Base-by-base conservation (phyloP, 352 stramenopile genomes). In the Bremia lactucae region DNA sequence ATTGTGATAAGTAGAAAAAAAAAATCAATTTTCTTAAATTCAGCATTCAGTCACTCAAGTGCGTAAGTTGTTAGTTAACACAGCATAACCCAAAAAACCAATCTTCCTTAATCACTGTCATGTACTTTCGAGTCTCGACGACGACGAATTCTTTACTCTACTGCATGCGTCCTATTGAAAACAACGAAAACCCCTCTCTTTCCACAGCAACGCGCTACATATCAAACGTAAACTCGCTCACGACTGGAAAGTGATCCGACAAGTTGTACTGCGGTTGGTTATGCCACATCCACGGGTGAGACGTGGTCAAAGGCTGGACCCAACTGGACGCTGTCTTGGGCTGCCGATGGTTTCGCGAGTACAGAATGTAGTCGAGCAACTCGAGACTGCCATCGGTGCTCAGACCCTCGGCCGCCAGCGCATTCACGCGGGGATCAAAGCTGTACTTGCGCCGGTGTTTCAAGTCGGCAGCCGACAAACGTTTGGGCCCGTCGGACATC, bases 351-450 rank as follows among this genome's bases (percentile, higher is more conserved):
- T 36, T 50, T 7, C 55, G 59, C 16, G 71, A 85, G 46, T 75
- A 68, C 4, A 88, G 57, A 46, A 88, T 64, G 45, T 81, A 88
- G 45, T 88, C 76, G 16, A 88, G 39, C 46, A 86, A 46, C 42
- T 88, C 76, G 0, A 86, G 49, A 40, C 71, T 85, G 13, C 76
- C 76, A 28, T 86, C 76, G n/a, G 68, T 75, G 36, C 76, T 88
- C 6, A 83, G 49, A 0, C 72, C 73, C 29, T 77, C 66, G 23
- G 70, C 61, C 28, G 72, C 72, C 18, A 88, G 57, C 37, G 71
- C 64, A 41, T 86, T 88, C 29, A 86, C 46, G 0, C 76, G 69
- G 21, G 60, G 64, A 35, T 88, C 73, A n/a, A 88, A 86, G 38
- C 71, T 86, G 50, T 72, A 80, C 50, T 74, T 65, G 28, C 56